Evolutionary conservation across 805 yeast species (phyloP), one percentile per base, ranked within the genome.

Genomic region (Teunomyces panamensis): DNA sequence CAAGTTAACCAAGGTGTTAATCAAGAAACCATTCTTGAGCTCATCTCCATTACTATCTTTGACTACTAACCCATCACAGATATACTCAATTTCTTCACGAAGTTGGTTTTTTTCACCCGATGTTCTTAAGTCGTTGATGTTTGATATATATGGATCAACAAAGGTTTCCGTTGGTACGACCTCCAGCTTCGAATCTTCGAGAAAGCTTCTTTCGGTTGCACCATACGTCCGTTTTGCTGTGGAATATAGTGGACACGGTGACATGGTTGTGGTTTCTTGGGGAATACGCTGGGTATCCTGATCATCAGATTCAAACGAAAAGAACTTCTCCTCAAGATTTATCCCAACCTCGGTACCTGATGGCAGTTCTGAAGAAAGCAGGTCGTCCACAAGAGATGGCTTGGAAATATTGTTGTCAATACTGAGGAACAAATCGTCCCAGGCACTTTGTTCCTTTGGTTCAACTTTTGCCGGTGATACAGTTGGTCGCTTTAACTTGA

Each of bases 61-160:
- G 30, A 55, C 37, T 9, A 17, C 35, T 42, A 60, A 44, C 9
- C 62, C 62, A 14, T 58, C 62, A 6, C 58, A 26, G 9, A 59
- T 27, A 37, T 50, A 56, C 13, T 46, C 52, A 9, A 60, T 26
- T 9, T 47, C 54, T 6, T 58, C 63, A 10, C 46, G 43, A n/a
- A 30, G 43, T 9, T 44, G 33, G 13, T 46, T 50, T 8, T 39
- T 30, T 37, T 46, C 50, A 4, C 58, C 56, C 10, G 51, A 43
- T 5, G 45, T 39, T 30, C 63, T 45, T 24, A 62, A 47, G 46
- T 62, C 67, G 26, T 56, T 49, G 30, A 57, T 52, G 30, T 53
- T 54, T 2, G 47, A 26, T 3, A 48, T 30, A 4, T 41, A 47
- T 36, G 41, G 27, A 34, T 43, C 46, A 14, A 42, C 26, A 27